Percentiles rank a stretch among this genome's conserved stretches.
These are phyloP conservation scores for Cenchrus fungigraminus DNA, from an alignment of 176 grass and related monocot genomes.

Conservation along the genomic window DNA sequence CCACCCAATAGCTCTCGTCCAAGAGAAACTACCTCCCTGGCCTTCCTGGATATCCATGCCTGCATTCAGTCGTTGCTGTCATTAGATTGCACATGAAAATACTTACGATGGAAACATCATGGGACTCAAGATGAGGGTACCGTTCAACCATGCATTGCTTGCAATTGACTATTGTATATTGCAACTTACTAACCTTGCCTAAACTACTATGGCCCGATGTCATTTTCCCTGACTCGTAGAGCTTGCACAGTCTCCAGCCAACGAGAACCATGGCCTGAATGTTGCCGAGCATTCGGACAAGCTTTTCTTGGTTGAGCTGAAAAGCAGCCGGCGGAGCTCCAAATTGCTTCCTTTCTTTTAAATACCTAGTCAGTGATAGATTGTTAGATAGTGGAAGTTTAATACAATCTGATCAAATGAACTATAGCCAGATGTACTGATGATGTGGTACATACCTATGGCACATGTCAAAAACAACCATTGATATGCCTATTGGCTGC, in stretches of 20 bases:
- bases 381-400: not conserved
- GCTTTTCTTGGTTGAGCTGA: slow-evolving; percentile 97
- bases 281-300: slow-evolving; percentile 87
- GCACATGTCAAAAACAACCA: slow-evolving; percentile 92
- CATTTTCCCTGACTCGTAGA: slow-evolving; percentile 93
- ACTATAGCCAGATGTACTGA: not conserved
- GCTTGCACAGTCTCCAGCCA: slow-evolving; percentile 84
- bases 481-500: slow-evolving; percentile 92
- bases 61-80: slow-evolving; percentile 27
- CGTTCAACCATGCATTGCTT: not conserved
- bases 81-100: not conserved
- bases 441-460: slow-evolving; percentile 53
- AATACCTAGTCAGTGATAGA: slow-evolving; percentile 61
- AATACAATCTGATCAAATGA: not conserved
- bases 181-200: slow-evolving; percentile 64
- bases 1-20: slow-evolving; percentile 85
- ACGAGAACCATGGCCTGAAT: slow-evolving; percentile 89
- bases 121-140: not conserved
- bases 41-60: slow-evolving; percentile 79
- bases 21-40: slow-evolving; percentile 80
- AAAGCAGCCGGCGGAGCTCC: slow-evolving; percentile 85
- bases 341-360: slow-evolving; percentile 91
- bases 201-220: slow-evolving; percentile 81
- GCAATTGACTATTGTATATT: not conserved
- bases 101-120: not conserved